phyloP scores from a whole-genome alignment of 106 monocot genomes.

The Posidonia australis region DNA sequence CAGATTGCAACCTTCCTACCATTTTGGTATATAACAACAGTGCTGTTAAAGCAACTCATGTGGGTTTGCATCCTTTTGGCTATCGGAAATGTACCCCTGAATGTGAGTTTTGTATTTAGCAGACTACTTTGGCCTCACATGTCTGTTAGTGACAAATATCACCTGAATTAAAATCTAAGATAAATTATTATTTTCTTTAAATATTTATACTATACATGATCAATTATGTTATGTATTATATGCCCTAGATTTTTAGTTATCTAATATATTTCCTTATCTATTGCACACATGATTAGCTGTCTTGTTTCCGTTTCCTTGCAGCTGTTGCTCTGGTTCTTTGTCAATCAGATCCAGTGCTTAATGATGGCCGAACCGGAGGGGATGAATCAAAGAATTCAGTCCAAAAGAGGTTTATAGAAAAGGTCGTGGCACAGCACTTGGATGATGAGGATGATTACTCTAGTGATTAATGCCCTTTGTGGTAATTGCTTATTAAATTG shows the following conservation, averaged over 20 bases:
- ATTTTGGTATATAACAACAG: slow-evolving; percentile 82
- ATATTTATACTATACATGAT: too few species aligned
- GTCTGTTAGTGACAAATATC: too few species aligned
- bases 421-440: slow-evolving; percentile 14
- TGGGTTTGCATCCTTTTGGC: slow-evolving; percentile 80
- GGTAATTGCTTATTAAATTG: too few species aligned
- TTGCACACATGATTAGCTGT: too few species aligned
- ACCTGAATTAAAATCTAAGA: too few species aligned
- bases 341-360: slow-evolving; percentile 25
- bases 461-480: not conserved
- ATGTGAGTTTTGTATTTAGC: slow-evolving; percentile 31
- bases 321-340: slow-evolving; percentile 21
- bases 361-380: slow-evolving; percentile 12
- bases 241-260: too few species aligned
- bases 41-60: slow-evolving; percentile 79
- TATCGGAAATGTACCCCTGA: slow-evolving; percentile 74
- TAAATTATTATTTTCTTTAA: too few species aligned
- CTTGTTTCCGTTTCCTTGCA: slow-evolving; percentile 4
- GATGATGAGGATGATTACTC: slow-evolving; percentile 13
- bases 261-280: too few species aligned
- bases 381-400: slow-evolving; percentile 8
- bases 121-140: too few species aligned
- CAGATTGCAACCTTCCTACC: slow-evolving; percentile 85
- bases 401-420: slow-evolving; percentile 21
- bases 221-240: too few species aligned